phyloP scores from a whole-genome alignment of 768 basidiomycete genomes.

The Phlegmacium glaucopus region DNA sequence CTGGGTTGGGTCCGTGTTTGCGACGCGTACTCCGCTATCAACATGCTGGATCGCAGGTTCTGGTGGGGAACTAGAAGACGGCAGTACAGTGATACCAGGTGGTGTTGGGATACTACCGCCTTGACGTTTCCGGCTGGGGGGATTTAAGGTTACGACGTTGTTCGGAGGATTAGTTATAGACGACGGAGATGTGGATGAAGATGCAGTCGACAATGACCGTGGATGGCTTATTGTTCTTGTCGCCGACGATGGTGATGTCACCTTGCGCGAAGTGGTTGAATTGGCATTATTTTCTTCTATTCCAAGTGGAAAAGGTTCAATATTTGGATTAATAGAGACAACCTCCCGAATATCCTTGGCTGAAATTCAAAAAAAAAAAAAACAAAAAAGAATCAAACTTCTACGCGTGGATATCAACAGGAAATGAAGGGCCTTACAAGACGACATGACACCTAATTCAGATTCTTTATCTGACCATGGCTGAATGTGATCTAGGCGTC shows the following conservation, averaged over 20 bases:
- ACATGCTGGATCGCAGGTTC: conserved; percentile 19
- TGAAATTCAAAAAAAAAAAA: no score
- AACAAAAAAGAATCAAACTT: no score
- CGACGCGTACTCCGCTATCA: conserved; percentile 25
- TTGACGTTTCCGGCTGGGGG: neutral
- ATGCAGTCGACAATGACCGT: no score
- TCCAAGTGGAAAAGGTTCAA: no score
- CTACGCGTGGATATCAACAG: neutral
- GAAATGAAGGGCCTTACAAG: neutral
- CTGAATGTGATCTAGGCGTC: neutral
- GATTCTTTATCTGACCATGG: conserved; percentile 1
- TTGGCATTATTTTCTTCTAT: no score
- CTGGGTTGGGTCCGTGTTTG: conserved; percentile 4
- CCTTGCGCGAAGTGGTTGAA: no score
- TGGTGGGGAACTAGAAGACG: neutral
- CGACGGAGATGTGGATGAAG: no score
- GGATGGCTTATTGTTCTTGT: no score
- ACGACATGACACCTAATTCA: neutral
- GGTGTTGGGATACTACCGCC: neutral
- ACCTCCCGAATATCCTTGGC: no score
- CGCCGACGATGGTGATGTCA: no score
- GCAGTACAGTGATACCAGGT: neutral
- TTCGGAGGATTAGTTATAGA: no score
- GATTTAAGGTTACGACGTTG: neutral
- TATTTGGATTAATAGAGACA: no score